A percentile compares a stretch with the other conserved stretches of the same genome.
Conservation (phyloP, 2,329 filamentous ascomycete species). For the Daldinia sp. region DNA sequence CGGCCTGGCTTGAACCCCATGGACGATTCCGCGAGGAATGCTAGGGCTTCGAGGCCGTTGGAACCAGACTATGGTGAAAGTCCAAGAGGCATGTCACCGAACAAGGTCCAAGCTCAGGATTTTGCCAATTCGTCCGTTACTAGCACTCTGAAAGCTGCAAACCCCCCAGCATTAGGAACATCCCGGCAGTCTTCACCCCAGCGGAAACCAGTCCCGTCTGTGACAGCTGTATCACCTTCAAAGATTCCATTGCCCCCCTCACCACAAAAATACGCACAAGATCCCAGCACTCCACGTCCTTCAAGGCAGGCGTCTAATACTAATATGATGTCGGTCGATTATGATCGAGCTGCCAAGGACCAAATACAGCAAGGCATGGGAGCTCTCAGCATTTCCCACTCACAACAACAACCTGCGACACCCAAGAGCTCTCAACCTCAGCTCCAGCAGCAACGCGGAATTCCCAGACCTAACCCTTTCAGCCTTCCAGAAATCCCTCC, state of each 20-base stretch:
- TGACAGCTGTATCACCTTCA: constrained; percentile 62
- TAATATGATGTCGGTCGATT: constrained; percentile 66
- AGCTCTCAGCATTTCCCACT: constrained; percentile 61
- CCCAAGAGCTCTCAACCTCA: constrained; percentile 53
- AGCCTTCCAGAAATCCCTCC: constrained; percentile 68
- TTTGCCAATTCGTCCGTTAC: constrained; percentile 57
- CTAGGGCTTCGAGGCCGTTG: constrained; percentile 68
- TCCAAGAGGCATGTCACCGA: constrained; percentile 63
- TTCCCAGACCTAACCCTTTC: constrained; percentile 58
- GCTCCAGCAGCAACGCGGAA: constrained; percentile 54
- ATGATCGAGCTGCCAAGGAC: constrained; percentile 70
- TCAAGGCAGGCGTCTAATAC: constrained; percentile 62
- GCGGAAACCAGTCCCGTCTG: constrained; percentile 63
- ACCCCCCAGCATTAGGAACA: constrained; percentile 59
- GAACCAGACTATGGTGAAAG: constrained; percentile 68
- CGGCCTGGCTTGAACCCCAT: constrained; percentile 74
- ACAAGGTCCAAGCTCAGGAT: constrained; percentile 62
- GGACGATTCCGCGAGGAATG: constrained; percentile 85
- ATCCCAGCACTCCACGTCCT: constrained; percentile 61
- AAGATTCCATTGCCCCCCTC: constrained; percentile 72
- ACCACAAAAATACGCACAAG: constrained; percentile 61
- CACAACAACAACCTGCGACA: constrained; percentile 43
- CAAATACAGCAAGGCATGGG: constrained; percentile 74
- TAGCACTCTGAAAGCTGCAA: constrained; percentile 67
- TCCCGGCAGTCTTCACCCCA: constrained; percentile 72